Percentiles rank a stretch among this genome's conserved stretches.
phyloP scores from a whole-genome alignment of 2,329 filamentous ascomycete genomes.

The Neonectria sp. region DNA sequence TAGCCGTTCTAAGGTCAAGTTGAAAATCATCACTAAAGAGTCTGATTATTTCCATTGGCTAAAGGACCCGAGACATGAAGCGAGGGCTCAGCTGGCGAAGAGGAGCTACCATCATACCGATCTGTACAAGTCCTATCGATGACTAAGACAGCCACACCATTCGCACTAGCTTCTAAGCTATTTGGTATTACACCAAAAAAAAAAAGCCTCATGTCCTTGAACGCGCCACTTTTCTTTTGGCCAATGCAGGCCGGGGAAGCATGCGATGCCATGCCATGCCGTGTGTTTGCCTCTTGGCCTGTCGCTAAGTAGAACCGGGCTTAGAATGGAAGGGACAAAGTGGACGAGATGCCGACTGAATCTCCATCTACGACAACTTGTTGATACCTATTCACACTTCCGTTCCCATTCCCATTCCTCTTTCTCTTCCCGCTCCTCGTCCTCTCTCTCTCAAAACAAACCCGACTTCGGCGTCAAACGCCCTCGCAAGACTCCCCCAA shows the following conservation, averaged over 20 bases:
- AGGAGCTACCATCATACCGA: background rate
- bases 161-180: background rate
- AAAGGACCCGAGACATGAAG: too few species aligned
- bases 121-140: background rate
- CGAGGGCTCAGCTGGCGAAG: too few species aligned
- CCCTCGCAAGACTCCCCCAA: conserved; percentile 14
- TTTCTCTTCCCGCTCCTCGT: background rate
- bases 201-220: background rate
- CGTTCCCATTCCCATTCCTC: background rate
- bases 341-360: background rate
- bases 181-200: background rate
- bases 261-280: background rate
- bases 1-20: too few species aligned
- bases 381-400: background rate
- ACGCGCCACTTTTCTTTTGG: background rate
- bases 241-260: background rate
- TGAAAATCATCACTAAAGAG: too few species aligned
- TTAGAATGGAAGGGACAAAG: background rate
- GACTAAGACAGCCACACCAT: background rate
- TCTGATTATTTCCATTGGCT: too few species aligned
- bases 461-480: conserved; percentile 31
- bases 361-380: background rate
- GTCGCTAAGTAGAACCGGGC: background rate
- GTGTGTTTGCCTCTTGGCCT: background rate
- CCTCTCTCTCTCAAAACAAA: conserved; percentile 5